Evolutionary conservation across 2,329 filamentous ascomycete genomes (phyloP), one percentile per base, ranked within the genome.

Genomic region (Decorospora gaudefroyi): DNA sequence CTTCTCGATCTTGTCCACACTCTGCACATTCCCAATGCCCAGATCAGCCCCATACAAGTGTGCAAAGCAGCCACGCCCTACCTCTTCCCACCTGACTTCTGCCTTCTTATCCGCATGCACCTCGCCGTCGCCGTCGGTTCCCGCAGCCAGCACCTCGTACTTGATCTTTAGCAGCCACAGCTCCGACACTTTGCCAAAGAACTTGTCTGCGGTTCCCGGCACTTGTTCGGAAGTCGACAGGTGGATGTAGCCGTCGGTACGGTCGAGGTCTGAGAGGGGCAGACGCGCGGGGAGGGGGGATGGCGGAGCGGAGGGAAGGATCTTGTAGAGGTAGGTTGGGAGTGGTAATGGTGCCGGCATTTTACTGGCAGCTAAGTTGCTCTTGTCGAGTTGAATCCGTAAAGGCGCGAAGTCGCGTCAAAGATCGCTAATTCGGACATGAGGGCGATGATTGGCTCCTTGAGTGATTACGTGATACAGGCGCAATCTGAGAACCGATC

Each of bases 161-260:
- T 74, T 75, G 34, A 84, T 69, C 66, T 82, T 83, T 51, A 81
- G 55, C 39, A 83, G 57, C 74, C 75, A 80, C 2, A 83, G 65
- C 21, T 66, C 62, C 0, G 66, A 51, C 7, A 52, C 49, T 9
- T 67, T 44, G 11, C 56, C 62, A 45, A 69, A 71, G 49, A 66
- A 70, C 16, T 61, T 60, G 39, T 62, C 64, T 18, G 62, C 61
- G n/a, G 66, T 69, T 13, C 61, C 57, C 29, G 65, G 56, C 1
- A 66, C 64, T 72, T 85, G 82, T 25, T 68, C 67, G 2, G 77
- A 73, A 0, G 77, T 80, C 60, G 81, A 84, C 11, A 85, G 65
- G 55, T 85, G 82, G 21, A 85, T 72, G 65, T 82, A 85, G 34
- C 81, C 81, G 59, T 85, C 82, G 23, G 78, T 74, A 51, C 69